A percentile compares a stretch with the other conserved stretches of the same genome.
These are phyloP conservation scores for Circinella minor DNA, from an alignment of 371 early-diverging fungal genomes.

Conservation along the genomic window DNA sequence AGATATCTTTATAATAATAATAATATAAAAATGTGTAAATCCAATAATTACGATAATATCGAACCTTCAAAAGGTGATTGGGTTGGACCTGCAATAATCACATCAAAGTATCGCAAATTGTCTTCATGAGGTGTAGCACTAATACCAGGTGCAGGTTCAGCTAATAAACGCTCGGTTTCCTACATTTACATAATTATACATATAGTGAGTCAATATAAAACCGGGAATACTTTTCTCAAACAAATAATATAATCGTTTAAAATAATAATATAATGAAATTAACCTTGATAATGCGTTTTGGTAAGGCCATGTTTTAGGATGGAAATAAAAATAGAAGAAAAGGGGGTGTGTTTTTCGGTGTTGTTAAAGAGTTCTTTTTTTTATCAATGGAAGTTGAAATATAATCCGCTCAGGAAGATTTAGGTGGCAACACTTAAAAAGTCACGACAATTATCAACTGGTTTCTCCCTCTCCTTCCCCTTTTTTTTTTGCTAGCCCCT, in stretches of 20 bases:
- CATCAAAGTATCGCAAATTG: constrained; percentile 97
- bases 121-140: constrained; percentile 91
- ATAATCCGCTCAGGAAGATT: too few relatives aligned
- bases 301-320: not conserved
- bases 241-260: not conserved
- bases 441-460: too few relatives aligned
- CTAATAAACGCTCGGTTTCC: constrained; percentile 95
- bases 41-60: not conserved
- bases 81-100: constrained; percentile 93
- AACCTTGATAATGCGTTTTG: constrained; percentile 4
- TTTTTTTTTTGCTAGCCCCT: too few relatives aligned
- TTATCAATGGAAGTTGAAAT: not conserved
- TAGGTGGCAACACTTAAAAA: too few relatives aligned
- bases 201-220: too few relatives aligned
- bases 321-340: not conserved
- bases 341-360: too few relatives aligned
- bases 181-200: constrained; percentile 27
- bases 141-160: constrained; percentile 97
- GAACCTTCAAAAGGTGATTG: constrained; percentile 99
- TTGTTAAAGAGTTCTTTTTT: not conserved
- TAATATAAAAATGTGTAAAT: too few relatives aligned
- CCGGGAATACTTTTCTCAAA: too few relatives aligned
- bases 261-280: not conserved
- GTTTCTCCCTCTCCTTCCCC: too few relatives aligned
- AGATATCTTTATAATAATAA: too few relatives aligned